These are phyloP conservation scores for Lactarius evosmus DNA, from an alignment of 768 basidiomycete genomes.

Conservation along the genomic window DNA sequence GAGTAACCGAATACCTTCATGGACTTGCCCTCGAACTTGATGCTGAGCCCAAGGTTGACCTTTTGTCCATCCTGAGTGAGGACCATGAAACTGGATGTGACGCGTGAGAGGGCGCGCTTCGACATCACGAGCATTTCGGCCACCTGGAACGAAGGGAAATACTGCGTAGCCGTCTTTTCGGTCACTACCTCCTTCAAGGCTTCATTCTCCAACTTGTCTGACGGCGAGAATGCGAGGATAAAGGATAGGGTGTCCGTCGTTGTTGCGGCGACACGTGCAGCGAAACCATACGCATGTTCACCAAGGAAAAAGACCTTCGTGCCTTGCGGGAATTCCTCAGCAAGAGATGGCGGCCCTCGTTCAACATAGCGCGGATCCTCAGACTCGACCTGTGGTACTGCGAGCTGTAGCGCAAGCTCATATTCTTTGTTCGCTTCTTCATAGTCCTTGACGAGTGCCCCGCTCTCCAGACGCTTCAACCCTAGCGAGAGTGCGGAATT, in stretches of 20 bases:
- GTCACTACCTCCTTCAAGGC: constrained; percentile 70
- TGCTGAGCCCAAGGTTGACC: constrained; percentile 85
- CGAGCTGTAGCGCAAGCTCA: constrained; percentile 86
- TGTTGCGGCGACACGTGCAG: constrained; percentile 81
- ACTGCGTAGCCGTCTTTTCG: constrained; percentile 48
- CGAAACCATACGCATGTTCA: constrained; percentile 91
- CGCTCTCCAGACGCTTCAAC: constrained; percentile 83
- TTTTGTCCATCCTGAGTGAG: constrained; percentile 71
- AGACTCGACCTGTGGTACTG: constrained; percentile 70
- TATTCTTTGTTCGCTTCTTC: constrained; percentile 77
- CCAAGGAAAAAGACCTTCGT: constrained; percentile 96
- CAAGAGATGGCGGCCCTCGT: constrained; percentile 72
- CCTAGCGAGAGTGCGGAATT: constrained; percentile 44
- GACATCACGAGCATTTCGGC: constrained; percentile 72
- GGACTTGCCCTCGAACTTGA: constrained; percentile 94
- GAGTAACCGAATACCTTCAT: constrained; percentile 94
- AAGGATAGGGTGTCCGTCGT: constrained; percentile 71
- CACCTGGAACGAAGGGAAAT: constrained; percentile 77
- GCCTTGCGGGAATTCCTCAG: constrained; percentile 86
- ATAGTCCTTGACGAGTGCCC: constrained; percentile 94
- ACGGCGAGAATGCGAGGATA: constrained; percentile 87
- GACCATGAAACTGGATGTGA: constrained; percentile 93
- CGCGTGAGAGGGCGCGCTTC: constrained; percentile 77
- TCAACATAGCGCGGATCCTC: constrained; percentile 90
- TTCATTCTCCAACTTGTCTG: constrained; percentile 75